Percentiles rank a stretch among this genome's conserved stretches.
These are phyloP conservation scores for Fagopyrum homotropicum DNA, from an alignment of 148 eudicot species.

Conservation along the genomic window DNA sequence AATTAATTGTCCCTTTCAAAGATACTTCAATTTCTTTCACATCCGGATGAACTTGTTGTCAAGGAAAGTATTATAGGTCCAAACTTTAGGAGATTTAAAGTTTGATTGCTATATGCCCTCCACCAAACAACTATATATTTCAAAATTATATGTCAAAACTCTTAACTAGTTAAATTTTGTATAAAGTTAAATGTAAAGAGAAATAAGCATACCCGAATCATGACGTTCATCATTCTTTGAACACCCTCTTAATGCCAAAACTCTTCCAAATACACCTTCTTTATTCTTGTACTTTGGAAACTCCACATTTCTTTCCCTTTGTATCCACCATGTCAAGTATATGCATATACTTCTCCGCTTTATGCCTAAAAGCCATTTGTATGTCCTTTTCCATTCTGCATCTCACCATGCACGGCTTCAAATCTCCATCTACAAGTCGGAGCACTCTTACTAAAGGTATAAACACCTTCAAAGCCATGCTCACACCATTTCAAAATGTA, in stretches of 20 bases:
- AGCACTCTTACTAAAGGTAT: neutral
- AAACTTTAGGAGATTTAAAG: too few species aligned
- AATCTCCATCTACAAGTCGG: neutral
- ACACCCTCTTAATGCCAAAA: too few species aligned
- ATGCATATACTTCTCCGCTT: neutral
- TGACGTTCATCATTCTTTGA: too few species aligned
- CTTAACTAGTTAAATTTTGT: neutral
- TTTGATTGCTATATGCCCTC: too few species aligned
- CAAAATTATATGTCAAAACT: neutral
- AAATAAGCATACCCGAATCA: neutral
- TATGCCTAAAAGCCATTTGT: neutral
- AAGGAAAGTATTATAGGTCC: too few species aligned
- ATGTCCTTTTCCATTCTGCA: neutral
- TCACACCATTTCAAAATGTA: neutral
- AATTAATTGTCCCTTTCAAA: too few species aligned
- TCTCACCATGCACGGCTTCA: neutral
- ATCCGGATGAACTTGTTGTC: too few species aligned
- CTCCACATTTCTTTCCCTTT: neutral
- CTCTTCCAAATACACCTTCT: too few species aligned
- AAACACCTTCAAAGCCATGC: neutral
- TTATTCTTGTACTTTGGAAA: too few species aligned
- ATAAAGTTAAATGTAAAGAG: neutral
- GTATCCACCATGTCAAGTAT: neutral
- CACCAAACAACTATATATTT: neutral
- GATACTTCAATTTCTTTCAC: too few species aligned